These are phyloP conservation scores for Terfezia claveryi DNA, from an alignment of 495 filamentous ascomycete species.

Conservation along the genomic window DNA sequence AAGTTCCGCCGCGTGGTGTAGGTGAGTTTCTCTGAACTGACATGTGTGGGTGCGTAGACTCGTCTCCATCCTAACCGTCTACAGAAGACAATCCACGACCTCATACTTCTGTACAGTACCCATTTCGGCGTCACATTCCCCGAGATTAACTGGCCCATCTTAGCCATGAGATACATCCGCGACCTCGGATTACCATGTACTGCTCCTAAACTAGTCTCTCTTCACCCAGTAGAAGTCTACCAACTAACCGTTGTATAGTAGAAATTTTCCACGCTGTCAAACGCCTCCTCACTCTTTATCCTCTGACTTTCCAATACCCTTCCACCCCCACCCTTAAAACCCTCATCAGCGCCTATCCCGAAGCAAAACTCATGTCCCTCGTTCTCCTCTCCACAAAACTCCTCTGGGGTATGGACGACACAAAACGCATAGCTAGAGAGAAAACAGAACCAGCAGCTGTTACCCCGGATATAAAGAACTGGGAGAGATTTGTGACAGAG, in stretches of 20 bases:
- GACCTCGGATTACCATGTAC: slow-evolving; percentile 58
- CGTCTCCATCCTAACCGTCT: background rate
- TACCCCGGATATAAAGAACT: slow-evolving; percentile 47
- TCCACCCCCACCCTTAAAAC: slow-evolving; percentile 1
- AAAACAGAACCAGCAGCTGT: slow-evolving; percentile 37
- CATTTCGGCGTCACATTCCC: slow-evolving; percentile 54
- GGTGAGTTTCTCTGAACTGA: too few relatives aligned
- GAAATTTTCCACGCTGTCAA: slow-evolving; percentile 45
- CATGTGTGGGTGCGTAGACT: too few relatives aligned
- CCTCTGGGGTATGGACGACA: slow-evolving; percentile 48
- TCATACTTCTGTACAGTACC: slow-evolving; percentile 38
- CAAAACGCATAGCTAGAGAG: slow-evolving; percentile 32
- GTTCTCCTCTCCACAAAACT: slow-evolving; percentile 64
- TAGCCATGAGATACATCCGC: slow-evolving; percentile 47
- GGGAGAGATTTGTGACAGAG: slow-evolving; percentile 34
- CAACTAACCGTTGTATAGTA: slow-evolving; percentile 22
- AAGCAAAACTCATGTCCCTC: slow-evolving; percentile 45
- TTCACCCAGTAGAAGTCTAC: too few relatives aligned
- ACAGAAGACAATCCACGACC: slow-evolving; percentile 36
- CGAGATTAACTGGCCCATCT: slow-evolving; percentile 39
- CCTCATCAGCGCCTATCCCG: slow-evolving; percentile 28
- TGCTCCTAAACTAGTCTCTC: slow-evolving; percentile 4
- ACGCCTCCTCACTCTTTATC: slow-evolving; percentile 34
- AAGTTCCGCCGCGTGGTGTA: slow-evolving; percentile 5
- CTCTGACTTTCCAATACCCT: slow-evolving; percentile 10